phyloP scores from a whole-genome alignment of 495 filamentous ascomycete species.

The Bryoglossum gracile region DNA sequence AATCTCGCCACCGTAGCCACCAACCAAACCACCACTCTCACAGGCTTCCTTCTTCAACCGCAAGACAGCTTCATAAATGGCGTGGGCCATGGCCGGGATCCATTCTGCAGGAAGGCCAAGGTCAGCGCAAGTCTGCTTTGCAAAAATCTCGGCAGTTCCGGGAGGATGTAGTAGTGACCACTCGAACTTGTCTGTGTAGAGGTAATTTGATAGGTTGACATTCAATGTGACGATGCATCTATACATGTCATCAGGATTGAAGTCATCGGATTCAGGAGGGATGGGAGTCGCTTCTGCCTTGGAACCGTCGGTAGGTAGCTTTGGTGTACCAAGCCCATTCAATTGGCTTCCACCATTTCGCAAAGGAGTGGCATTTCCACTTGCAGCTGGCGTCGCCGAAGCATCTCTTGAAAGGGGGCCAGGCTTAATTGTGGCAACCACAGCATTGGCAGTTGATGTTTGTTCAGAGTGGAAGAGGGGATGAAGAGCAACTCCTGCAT shows the following conservation, averaged over 20 bases:
- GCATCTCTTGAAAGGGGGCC: slow-evolving; percentile 39
- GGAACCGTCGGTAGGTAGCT: slow-evolving; percentile 1
- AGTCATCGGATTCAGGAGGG: slow-evolving; percentile 44
- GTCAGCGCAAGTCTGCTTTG: slow-evolving; percentile 85
- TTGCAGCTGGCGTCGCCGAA: slow-evolving; percentile 42
- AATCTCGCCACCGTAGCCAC: slow-evolving; percentile 69
- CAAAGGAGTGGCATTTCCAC: slow-evolving; percentile 42
- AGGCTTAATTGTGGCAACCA: slow-evolving; percentile 34
- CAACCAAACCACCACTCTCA: slow-evolving; percentile 74
- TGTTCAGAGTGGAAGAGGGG: slow-evolving; percentile 71
- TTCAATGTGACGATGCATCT: slow-evolving; percentile 84
- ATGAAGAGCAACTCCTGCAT: slow-evolving; percentile 88
- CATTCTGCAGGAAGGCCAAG: slow-evolving; percentile 86
- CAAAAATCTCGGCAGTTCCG: slow-evolving; percentile 87
- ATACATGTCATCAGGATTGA: slow-evolving; percentile 86
- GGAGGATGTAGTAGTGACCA: slow-evolving; percentile 93
- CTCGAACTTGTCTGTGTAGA: slow-evolving; percentile 97
- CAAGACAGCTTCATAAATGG: slow-evolving; percentile 92
- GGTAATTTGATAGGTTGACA: slow-evolving; percentile 84
- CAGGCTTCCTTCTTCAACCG: slow-evolving; percentile 93
- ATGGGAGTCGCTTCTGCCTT: slow-evolving; percentile 37
- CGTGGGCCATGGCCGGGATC: slow-evolving; percentile 88
- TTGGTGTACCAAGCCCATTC: slow-evolving; percentile 19
- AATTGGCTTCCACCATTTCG: slow-evolving; percentile 27
- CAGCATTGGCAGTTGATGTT: slow-evolving; percentile 37